A percentile compares a stretch with the other conserved stretches of the same genome.
Conservation (phyloP, 2,329 filamentous ascomycete genomes). For the Penicillium brasilianum region DNA sequence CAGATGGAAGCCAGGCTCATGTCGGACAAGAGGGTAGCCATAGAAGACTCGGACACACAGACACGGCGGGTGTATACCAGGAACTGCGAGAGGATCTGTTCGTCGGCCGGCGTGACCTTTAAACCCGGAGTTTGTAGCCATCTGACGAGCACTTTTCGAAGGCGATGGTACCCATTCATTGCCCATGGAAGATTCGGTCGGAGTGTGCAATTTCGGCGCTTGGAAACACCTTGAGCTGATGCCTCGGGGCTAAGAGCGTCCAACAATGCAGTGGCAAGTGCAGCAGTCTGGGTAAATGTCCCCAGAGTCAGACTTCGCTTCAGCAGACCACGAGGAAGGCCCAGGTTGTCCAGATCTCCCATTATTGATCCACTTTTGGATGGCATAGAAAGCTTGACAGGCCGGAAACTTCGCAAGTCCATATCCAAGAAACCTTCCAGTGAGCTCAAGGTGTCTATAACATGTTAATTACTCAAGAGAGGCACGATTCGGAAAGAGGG, state of each 20-base stretch:
- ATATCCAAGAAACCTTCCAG: slow-evolving; percentile 43
- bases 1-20: slow-evolving; percentile 36
- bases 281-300: slow-evolving; percentile 33
- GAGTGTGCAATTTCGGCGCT: slow-evolving; percentile 29
- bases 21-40: slow-evolving; percentile 30
- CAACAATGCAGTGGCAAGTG: slow-evolving; percentile 37
- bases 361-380: slow-evolving; percentile 32
- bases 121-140: slow-evolving; percentile 33
- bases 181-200: slow-evolving; percentile 43
- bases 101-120: slow-evolving; percentile 24
- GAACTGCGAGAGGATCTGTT: slow-evolving; percentile 34
- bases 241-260: slow-evolving; percentile 34
- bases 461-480: slow-evolving; percentile 23
- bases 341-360: slow-evolving; percentile 38
- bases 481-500: neutral
- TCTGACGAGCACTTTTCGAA: slow-evolving; percentile 38
- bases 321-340: slow-evolving; percentile 38
- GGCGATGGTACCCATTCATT: slow-evolving; percentile 40
- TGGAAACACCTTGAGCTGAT: slow-evolving; percentile 16
- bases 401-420: slow-evolving; percentile 12
- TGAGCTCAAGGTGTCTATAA: slow-evolving; percentile 52
- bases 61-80: slow-evolving; percentile 31
- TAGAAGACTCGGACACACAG: slow-evolving; percentile 28
- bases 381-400: slow-evolving; percentile 34
- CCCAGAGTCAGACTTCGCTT: slow-evolving; percentile 34